Evolutionary conservation across 805 yeast genomes (phyloP).

Genomic region (Nakazawaea ishiwadae): DNA sequence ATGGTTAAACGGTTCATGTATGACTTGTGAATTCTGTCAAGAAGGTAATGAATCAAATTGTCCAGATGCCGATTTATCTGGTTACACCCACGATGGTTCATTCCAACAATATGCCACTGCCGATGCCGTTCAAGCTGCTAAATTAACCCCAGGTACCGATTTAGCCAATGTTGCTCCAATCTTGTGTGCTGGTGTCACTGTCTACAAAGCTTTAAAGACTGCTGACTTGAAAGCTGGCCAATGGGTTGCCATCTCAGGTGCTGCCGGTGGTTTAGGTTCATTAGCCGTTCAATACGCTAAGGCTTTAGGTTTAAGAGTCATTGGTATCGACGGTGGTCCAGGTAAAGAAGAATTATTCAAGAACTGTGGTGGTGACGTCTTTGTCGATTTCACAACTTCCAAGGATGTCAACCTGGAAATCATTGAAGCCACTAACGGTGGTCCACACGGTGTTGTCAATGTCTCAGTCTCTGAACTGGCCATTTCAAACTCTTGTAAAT

Average conservation of each 20-base stretch:
- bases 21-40: slow-evolving; percentile 61
- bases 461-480: slow-evolving; percentile 49
- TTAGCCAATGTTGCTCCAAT: slow-evolving; percentile 45
- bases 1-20: slow-evolving; percentile 67
- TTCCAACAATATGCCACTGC: slow-evolving; percentile 53
- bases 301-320: slow-evolving; percentile 44
- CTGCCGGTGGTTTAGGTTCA: slow-evolving; percentile 50
- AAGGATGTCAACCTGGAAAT: slow-evolving; percentile 36
- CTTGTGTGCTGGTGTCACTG: slow-evolving; percentile 51
- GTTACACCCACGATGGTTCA: slow-evolving; percentile 68
- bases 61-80: slow-evolving; percentile 63
- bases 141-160: slow-evolving; percentile 40
- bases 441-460: slow-evolving; percentile 48
- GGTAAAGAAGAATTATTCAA: slow-evolving; percentile 37
- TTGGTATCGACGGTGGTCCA: slow-evolving; percentile 46
- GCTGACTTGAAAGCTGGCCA: slow-evolving; percentile 42
- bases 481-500: slow-evolving; percentile 37
- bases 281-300: slow-evolving; percentile 46
- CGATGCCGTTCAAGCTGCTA: slow-evolving; percentile 47
- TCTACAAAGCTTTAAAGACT: slow-evolving; percentile 49
- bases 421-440: slow-evolving; percentile 40
- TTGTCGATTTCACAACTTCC: slow-evolving; percentile 38
- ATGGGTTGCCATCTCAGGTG: slow-evolving; percentile 50
- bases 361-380: slow-evolving; percentile 42
- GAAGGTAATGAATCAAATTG: slow-evolving; percentile 60